Base-by-base conservation (phyloP, 306 rosid genomes). In the Inga leiocalycina region DNA sequence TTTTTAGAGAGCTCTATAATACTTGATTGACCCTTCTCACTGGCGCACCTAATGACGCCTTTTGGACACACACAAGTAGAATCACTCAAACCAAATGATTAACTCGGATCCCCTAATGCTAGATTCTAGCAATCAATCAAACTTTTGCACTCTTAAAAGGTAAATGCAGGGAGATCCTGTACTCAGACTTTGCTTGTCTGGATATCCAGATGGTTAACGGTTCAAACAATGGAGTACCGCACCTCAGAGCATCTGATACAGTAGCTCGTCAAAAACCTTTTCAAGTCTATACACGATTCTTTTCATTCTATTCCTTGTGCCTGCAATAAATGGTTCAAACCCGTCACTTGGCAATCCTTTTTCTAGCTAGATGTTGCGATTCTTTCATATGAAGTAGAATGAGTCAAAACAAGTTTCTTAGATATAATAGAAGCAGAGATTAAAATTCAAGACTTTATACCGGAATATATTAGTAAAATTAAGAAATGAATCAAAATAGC, bases 111-210 rank as follows among this genome's bases (percentile, higher is more conserved):
- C 59, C 81, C 65, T 39, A 64, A 70, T 81, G 79, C 88, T 11
- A 62, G 73, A 77, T 78, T 71, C 44, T 43, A 80, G 62, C 37
- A 37, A 71, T 44, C 81, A 79, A 79, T 22, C 79, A 59, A 54
- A 57, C 78, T 66, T 82, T 59, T 81, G 80, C 80, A 80, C 68
- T 74, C 75, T 81, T 46, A 48, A 65, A 72, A 76, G 61, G 84
- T 65, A 49, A 81, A 86, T 86, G 86, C 82, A 89, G 88, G 73
- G 84, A 86, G 80, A 86, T 73, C 84, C 81, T 87, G 89, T 86
- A 78, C 75, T 78, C 80, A 24, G 30, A 54, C 71, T 80, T 74
- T 74, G 35, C 67, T 48, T 74, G 34, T 27, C 57, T 39, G 10
- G 72, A 57, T 44, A 75, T 43, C 71, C 78, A 45, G 46, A 46